Percentiles rank a stretch among this genome's conserved stretches.
phyloP scores from a whole-genome alignment of 371 early-diverging fungal genomes.

The Mucor sp. region DNA sequence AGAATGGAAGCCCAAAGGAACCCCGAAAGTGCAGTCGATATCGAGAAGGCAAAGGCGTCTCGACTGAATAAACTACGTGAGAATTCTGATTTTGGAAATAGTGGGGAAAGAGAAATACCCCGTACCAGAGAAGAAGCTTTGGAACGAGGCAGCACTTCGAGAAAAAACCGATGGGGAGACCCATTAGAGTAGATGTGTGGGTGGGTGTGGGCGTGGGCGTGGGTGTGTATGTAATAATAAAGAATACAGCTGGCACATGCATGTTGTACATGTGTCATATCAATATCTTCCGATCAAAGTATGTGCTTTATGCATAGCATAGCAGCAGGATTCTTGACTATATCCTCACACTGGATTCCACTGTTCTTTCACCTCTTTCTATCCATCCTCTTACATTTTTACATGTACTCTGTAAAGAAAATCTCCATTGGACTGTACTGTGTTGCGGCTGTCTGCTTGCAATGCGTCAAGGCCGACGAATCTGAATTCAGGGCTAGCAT shows the following conservation, averaged over 20 bases:
- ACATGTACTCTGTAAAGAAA: conserved; percentile 13
- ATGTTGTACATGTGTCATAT: neutral
- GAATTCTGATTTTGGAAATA: conserved; percentile 19
- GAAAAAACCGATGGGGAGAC: conserved; percentile 50
- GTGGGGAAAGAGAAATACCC: conserved; percentile 42
- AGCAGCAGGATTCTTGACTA: neutral
- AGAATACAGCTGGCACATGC: conserved; percentile 4
- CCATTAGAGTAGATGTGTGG: conserved; percentile 21
- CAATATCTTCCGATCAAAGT: conserved; percentile 10
- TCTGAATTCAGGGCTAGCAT: conserved; percentile 2
- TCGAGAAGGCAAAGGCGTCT: conserved; percentile 27
- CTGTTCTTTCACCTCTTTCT: neutral
- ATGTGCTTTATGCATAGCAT: conserved; percentile 3
- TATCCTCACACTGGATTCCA: neutral
- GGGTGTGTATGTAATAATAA: neutral
- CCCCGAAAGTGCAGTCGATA: conserved; percentile 12
- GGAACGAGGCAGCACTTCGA: conserved; percentile 11
- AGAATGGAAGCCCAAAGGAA: conserved; percentile 40
- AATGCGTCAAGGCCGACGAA: neutral
- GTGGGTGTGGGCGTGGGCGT: no score
- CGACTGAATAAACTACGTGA: conserved; percentile 23
- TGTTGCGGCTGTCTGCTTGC: neutral
- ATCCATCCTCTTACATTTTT: neutral
- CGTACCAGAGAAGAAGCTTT: conserved; percentile 47
- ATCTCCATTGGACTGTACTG: neutral